These are phyloP conservation scores for Aspergillus sp. DNA, from an alignment of 2,329 filamentous ascomycete species.

Conservation along the genomic window DNA sequence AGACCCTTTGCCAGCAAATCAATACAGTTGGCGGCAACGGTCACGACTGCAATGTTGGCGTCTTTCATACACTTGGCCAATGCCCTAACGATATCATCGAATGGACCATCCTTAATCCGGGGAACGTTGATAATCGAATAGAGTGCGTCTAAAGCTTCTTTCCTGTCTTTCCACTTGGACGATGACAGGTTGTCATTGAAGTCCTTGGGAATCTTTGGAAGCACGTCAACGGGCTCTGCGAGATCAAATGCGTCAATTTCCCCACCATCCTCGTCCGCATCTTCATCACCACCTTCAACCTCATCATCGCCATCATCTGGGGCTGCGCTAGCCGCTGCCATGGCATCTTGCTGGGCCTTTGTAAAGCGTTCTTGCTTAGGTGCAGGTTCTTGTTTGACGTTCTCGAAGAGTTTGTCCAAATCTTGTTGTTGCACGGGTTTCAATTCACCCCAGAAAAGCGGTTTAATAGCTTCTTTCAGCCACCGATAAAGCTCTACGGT, in stretches of 20 bases:
- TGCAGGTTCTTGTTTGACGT: slow-evolving; percentile 75
- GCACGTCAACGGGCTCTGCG: slow-evolving; percentile 79
- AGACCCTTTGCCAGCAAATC: slow-evolving; percentile 83
- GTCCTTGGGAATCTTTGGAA: slow-evolving; percentile 71
- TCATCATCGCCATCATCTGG: slow-evolving; percentile 51
- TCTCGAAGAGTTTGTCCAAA: slow-evolving; percentile 88
- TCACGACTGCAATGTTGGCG: slow-evolving; percentile 91
- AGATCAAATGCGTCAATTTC: slow-evolving; percentile 78
- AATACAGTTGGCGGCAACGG: slow-evolving; percentile 85
- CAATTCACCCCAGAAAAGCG: slow-evolving; percentile 91
- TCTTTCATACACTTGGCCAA: slow-evolving; percentile 98
- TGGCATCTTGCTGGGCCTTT: slow-evolving; percentile 78
- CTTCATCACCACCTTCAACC: slow-evolving; percentile 54
- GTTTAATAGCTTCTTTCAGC: slow-evolving; percentile 96
- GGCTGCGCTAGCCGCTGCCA: slow-evolving; percentile 60
- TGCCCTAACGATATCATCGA: slow-evolving; percentile 72
- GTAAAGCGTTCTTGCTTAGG: slow-evolving; percentile 89
- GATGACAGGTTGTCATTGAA: slow-evolving; percentile 79
- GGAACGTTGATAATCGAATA: slow-evolving; percentile 73
- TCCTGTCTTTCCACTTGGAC: slow-evolving; percentile 97
- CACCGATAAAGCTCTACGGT: slow-evolving; percentile 94
- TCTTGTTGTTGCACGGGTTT: slow-evolving; percentile 95
- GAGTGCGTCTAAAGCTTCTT: slow-evolving; percentile 83
- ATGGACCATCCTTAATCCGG: slow-evolving; percentile 84
- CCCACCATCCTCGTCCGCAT: slow-evolving; percentile 50